A percentile compares a stretch with the other conserved stretches of the same genome.
Evolutionary conservation across 1,139 yeast species (phyloP).

Genomic region (Taphrina communis): DNA sequence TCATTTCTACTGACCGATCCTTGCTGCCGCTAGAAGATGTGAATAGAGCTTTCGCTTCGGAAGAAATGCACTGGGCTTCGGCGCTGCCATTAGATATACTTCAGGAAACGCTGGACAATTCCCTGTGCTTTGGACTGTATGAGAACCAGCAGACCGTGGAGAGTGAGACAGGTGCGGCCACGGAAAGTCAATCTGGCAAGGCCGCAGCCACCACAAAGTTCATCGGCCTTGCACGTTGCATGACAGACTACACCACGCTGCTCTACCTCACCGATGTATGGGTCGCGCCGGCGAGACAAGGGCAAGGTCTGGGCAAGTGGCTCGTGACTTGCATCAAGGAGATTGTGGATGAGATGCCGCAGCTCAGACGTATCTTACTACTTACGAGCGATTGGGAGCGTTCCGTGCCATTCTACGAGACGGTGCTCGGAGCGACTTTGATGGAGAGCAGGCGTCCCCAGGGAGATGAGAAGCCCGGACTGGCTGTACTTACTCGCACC

Average conservation of each 20-base stretch:
- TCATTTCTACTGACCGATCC: neutral
- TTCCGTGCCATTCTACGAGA: conserved; percentile 2
- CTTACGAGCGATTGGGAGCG: conserved; percentile 12
- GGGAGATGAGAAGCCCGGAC: neutral
- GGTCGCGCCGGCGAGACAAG: conserved; percentile 7
- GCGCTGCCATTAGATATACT: neutral
- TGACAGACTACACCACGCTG: conserved; percentile 7
- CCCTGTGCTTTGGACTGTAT: conserved; percentile 6
- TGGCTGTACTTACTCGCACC: conserved; percentile 2
- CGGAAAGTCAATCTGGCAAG: neutral
- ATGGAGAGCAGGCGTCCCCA: neutral
- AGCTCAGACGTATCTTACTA: neutral
- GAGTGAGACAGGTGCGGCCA: neutral
- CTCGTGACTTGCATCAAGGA: conserved; percentile 7
- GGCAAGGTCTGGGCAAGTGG: conserved; percentile 12
- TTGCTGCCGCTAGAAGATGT: neutral
- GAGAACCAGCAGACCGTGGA: neutral
- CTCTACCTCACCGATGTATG: conserved; percentile 8
- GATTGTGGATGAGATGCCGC: neutral
- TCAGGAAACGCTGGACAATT: neutral
- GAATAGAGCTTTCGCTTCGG: conserved; percentile 6
- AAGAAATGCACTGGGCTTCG: conserved; percentile 9
- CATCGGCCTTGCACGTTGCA: conserved; percentile 9
- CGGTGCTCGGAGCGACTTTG: neutral
- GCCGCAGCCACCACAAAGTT: neutral